Evolutionary conservation across 257 asterid genomes (phyloP).

Genomic region (Fraxinus anomala): DNA sequence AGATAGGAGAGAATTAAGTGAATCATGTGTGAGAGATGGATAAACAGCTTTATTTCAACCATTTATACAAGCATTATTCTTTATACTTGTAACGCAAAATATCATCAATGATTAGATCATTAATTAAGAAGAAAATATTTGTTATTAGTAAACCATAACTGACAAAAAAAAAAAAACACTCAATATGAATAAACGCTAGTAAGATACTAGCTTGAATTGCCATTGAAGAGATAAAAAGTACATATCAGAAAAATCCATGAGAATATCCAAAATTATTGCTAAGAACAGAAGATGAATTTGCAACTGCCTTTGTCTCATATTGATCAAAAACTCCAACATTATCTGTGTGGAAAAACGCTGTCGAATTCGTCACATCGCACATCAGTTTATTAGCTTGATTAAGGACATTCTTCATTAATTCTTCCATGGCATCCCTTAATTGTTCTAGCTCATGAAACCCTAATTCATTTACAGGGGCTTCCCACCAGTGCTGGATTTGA

Average conservation of each 20-base stretch:
- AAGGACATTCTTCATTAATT: not conserved
- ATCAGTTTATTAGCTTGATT: not conserved
- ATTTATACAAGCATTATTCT: not conserved
- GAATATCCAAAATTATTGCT: not conserved
- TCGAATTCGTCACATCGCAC: not conserved
- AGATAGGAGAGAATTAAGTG: too few relatives aligned
- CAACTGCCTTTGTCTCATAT: not conserved
- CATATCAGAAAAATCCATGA: conserved; percentile 27
- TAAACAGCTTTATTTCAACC: not conserved
- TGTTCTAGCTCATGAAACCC: conserved; percentile 17
- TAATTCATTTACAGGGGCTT: conserved; percentile 22
- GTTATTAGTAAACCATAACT: not conserved
- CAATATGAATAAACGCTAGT: conserved; percentile 13
- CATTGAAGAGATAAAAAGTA: not conserved
- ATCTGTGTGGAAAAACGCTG: conserved; percentile 10
- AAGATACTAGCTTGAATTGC: conserved; percentile 15
- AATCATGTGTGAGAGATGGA: too few relatives aligned
- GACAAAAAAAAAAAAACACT: not conserved
- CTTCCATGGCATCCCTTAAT: conserved; percentile 12
- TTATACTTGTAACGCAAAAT: not conserved
- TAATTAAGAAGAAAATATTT: too few relatives aligned
- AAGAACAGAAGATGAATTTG: not conserved
- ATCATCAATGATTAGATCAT: not conserved
- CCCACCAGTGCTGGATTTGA: conserved; percentile 35
- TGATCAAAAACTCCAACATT: conserved; percentile 19